A percentile compares a stretch with the other conserved stretches of the same genome.
These are phyloP conservation scores for Flaveria ramosissima DNA, from an alignment of 129 eudicot species.

Conservation along the genomic window DNA sequence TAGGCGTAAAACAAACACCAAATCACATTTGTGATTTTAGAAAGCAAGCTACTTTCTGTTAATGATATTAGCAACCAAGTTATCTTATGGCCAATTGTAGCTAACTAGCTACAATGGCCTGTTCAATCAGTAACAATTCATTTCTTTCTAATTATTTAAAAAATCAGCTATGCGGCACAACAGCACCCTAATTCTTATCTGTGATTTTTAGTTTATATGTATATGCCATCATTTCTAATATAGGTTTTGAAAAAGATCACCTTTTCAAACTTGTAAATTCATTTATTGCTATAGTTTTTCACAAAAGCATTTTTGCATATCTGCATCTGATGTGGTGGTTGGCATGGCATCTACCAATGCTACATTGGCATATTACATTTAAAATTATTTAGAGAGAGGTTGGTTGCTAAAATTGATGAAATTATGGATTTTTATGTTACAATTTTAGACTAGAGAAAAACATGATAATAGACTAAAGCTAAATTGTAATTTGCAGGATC, in stretches of 20 bases:
- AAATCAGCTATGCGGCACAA: neutral
- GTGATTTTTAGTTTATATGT: neutral
- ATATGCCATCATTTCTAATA: neutral
- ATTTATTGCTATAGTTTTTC: neutral
- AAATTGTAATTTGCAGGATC: slow-evolving; percentile 50
- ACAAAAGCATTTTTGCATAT: slow-evolving; percentile 5
- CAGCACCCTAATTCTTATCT: neutral
- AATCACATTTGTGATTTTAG: neutral
- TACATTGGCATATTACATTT: neutral
- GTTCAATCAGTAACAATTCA: neutral
- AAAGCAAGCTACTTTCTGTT: neutral
- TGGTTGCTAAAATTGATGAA: neutral
- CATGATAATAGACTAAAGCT: slow-evolving; percentile 13
- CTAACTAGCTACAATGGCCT: neutral
- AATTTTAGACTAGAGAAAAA: neutral
- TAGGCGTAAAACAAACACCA: neutral
- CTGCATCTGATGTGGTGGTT: neutral
- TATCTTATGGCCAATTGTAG: neutral
- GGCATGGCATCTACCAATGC: neutral
- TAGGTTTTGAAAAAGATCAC: neutral
- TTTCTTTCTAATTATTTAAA: neutral
- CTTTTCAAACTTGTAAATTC: neutral
- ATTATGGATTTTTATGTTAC: neutral
- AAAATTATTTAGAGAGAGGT: neutral
- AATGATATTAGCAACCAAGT: neutral